These are phyloP conservation scores for Cyberlindnera saturnus DNA, from an alignment of 805 yeast species.

Conservation along the genomic window DNA sequence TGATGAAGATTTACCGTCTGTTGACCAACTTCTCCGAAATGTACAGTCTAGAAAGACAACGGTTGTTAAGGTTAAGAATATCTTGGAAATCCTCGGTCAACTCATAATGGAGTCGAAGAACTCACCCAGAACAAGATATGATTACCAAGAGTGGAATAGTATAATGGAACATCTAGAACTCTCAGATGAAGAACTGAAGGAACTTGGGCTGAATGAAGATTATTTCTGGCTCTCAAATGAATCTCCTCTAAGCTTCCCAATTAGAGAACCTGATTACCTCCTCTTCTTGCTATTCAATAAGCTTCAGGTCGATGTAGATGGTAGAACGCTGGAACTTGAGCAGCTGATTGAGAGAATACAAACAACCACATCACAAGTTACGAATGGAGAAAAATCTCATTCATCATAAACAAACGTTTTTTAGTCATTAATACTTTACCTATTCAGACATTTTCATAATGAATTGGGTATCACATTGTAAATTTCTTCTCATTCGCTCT, in stretches of 20 bases:
- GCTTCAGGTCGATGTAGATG: conserved; percentile 13
- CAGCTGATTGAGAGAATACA: conserved; percentile 1
- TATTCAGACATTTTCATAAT: too few species aligned
- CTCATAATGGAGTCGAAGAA: conserved; percentile 12
- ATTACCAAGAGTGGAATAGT: conserved; percentile 47
- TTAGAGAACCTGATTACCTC: conserved; percentile 63
- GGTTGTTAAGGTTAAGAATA: conserved; percentile 2
- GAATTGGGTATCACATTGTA: conserved; percentile 1
- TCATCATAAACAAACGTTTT: background rate
- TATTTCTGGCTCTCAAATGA: conserved; percentile 59
- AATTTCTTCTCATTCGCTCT: conserved; percentile 32
- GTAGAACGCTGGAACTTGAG: conserved; percentile 4
- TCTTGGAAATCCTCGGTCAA: conserved; percentile 18
- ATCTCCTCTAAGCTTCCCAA: conserved; percentile 67
- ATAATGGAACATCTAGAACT: conserved; percentile 29
- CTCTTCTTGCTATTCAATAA: conserved; percentile 30
- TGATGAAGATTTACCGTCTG: conserved; percentile 9
- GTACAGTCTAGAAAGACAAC: conserved; percentile 3
- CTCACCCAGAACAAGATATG: conserved; percentile 31
- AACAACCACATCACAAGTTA: background rate
- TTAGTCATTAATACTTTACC: too few species aligned
- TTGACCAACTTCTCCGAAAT: conserved; percentile 11
- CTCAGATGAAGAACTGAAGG: conserved; percentile 16
- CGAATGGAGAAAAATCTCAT: background rate
- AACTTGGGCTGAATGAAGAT: conserved; percentile 20